Evolutionary conservation across 129 eudicot genomes (phyloP).

Genomic region (Centrapalus pauciflorus): DNA sequence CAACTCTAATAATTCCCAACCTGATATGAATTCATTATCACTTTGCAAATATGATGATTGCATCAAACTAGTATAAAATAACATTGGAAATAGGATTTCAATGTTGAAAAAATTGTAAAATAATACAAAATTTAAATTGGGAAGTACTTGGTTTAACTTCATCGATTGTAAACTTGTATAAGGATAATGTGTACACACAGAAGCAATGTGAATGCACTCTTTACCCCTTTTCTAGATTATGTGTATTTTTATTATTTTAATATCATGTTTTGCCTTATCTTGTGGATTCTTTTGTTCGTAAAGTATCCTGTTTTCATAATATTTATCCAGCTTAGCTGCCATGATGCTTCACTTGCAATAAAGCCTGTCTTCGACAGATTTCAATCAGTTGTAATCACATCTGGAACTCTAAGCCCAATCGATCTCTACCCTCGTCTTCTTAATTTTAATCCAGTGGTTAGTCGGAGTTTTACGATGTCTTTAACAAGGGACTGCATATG

Average conservation of each 20-base stretch:
- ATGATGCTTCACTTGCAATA: conserved; percentile 99
- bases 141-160: no score
- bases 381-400: conserved; percentile 93
- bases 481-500: conserved; percentile 98
- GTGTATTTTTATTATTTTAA: neutral
- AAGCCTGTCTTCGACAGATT: conserved; percentile 98
- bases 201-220: neutral
- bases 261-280: neutral
- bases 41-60: neutral
- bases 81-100: neutral
- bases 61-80: neutral
- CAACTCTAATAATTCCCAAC: neutral
- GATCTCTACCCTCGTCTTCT: conserved; percentile 97
- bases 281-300: neutral
- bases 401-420: conserved; percentile 95
- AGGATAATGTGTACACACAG: neutral
- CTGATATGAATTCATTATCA: neutral
- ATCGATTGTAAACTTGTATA: no score
- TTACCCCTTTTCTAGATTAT: neutral
- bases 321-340: conserved; percentile 81
- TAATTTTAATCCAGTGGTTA: conserved; percentile 95
- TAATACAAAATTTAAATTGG: neutral
- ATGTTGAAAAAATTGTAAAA: neutral
- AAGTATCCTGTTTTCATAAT: neutral
- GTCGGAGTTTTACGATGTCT: conserved; percentile 97